These are phyloP conservation scores for Lablab purpureus DNA, from an alignment of 306 rosid species.

Conservation along the genomic window DNA sequence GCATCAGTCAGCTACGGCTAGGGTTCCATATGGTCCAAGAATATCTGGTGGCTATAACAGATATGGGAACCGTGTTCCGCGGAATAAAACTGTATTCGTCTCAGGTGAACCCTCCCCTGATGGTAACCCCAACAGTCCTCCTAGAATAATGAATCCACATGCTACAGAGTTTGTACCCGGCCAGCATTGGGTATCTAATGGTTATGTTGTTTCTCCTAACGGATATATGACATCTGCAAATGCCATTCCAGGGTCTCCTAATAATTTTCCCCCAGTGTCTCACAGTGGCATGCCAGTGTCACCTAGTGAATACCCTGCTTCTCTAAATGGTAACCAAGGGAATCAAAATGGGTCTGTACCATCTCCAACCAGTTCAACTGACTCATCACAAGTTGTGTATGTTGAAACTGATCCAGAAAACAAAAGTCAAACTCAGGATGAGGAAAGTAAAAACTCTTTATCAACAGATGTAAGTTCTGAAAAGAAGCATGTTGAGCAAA, in stretches of 20 bases:
- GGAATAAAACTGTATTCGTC: conserved; percentile 65
- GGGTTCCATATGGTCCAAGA: conserved; percentile 98
- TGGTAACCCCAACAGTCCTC: conserved; percentile 77
- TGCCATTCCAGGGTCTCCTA: conserved; percentile 67
- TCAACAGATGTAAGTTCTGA: conserved; percentile 54
- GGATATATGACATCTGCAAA: conserved; percentile 68
- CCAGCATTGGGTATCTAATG: conserved; percentile 85
- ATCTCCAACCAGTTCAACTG: conserved; percentile 66
- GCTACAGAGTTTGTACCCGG: conserved; percentile 93
- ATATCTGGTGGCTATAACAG: conserved; percentile 88
- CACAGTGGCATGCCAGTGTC: conserved; percentile 63
- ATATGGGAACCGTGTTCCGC: conserved; percentile 81
- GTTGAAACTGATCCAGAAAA: conserved; percentile 53
- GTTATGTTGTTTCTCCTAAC: conserved; percentile 76
- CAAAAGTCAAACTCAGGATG: conserved; percentile 45
- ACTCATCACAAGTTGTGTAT: conserved; percentile 51
- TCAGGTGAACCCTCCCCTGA: conserved; percentile 68
- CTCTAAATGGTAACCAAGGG: conserved; percentile 57
- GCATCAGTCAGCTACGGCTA: conserved; percentile 95
- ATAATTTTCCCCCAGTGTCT: conserved; percentile 65
- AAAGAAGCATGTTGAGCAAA: conserved; percentile 53
- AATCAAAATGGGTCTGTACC: conserved; percentile 62
- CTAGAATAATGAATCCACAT: conserved; percentile 91
- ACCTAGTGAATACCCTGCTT: conserved; percentile 63
- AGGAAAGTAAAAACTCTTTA: conserved; percentile 51